Evolutionary conservation across 495 filamentous ascomycete genomes (phyloP).

Genomic region (Pyronema domesticum): DNA sequence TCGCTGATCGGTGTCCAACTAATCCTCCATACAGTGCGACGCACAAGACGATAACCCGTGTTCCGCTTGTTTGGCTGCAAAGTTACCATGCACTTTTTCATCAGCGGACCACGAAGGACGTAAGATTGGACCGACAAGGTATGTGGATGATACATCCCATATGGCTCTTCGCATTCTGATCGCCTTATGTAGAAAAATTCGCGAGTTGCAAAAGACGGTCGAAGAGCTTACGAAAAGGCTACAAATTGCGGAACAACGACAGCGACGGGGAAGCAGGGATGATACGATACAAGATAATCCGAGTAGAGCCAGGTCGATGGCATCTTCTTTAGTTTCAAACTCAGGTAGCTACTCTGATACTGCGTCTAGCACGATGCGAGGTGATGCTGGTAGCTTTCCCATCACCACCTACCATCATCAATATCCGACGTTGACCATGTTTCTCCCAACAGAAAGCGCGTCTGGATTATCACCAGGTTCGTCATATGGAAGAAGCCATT

Average conservation of each 20-base stretch:
- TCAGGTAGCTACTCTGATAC: not conserved
- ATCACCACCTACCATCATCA: not conserved
- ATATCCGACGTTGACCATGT: not conserved
- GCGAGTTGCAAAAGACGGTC: constrained; percentile 17
- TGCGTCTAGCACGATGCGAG: not conserved
- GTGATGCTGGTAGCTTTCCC: not conserved
- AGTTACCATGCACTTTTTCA: constrained; percentile 21
- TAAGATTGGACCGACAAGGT: constrained; percentile 23
- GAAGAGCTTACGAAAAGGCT: constrained; percentile 19
- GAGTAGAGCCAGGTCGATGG: not conserved
- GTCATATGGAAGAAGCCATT: not conserved
- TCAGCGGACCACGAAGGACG: constrained; percentile 22
- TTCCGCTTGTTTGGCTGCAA: constrained; percentile 20
- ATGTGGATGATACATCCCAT: not conserved
- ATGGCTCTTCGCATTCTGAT: not conserved
- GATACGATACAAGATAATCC: not conserved
- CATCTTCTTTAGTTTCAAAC: not conserved
- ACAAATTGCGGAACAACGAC: not conserved
- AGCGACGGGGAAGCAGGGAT: not conserved
- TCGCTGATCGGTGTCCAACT: not conserved
- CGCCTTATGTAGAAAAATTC: constrained; percentile 13
- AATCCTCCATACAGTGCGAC: constrained; percentile 14
- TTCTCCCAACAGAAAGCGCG: not conserved
- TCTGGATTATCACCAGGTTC: not conserved
- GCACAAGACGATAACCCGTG: constrained; percentile 21